phyloP scores from a whole-genome alignment of 371 early-diverging fungal genomes.

The Mortierella sp. region DNA sequence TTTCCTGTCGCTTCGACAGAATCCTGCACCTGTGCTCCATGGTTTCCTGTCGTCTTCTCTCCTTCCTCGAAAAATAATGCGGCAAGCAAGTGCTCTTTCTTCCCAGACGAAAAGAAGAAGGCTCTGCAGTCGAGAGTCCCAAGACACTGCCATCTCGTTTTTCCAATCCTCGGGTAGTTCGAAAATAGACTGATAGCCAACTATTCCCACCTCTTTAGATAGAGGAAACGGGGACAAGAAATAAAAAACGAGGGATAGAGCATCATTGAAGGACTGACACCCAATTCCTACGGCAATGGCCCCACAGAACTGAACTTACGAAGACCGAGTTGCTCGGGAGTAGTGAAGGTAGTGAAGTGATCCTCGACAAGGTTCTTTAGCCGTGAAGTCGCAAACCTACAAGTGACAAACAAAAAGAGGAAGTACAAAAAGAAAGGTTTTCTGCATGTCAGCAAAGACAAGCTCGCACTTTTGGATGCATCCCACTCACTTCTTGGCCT shows the following conservation, averaged over 20 bases:
- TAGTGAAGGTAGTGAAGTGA: constrained; percentile 79
- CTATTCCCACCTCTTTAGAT: not conserved
- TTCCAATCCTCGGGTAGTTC: not conserved
- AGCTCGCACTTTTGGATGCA: not conserved
- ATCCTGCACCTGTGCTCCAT: not conserved
- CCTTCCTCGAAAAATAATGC: not conserved
- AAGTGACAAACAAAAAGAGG: not conserved
- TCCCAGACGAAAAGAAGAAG: constrained; percentile 1
- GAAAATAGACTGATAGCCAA: not conserved
- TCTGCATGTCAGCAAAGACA: constrained; percentile 7
- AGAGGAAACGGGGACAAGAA: not conserved
- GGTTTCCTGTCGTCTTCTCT: not conserved
- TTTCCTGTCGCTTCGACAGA: too few species aligned
- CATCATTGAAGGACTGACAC: not conserved
- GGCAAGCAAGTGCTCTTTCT: not conserved
- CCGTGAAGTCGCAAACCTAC: constrained; percentile 73
- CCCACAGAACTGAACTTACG: constrained; percentile 29
- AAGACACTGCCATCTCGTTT: not conserved
- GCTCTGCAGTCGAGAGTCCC: not conserved
- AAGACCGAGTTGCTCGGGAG: constrained; percentile 60
- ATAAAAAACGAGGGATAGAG: not conserved
- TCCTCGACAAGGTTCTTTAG: constrained; percentile 78
- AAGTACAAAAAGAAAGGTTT: not conserved
- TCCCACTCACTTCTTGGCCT: not conserved
- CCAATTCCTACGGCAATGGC: not conserved